phyloP scores from a whole-genome alignment of 164 flowering plant genomes.

The Houttuynia cordata region DNA sequence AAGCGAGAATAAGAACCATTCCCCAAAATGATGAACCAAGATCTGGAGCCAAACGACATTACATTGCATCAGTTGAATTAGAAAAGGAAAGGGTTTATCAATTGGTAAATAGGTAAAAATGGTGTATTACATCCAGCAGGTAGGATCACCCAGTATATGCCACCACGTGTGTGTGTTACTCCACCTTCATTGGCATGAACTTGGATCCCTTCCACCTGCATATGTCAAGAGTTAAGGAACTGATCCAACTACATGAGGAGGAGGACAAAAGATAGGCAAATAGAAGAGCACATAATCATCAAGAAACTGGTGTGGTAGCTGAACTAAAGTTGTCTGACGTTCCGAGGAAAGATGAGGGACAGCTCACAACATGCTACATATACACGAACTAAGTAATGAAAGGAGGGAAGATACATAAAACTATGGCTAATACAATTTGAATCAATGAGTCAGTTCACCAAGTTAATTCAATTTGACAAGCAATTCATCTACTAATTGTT shows the following conservation, averaged over 20 bases:
- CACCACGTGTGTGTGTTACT: conserved; percentile 83
- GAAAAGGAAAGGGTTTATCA: neutral
- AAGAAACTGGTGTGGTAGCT: neutral
- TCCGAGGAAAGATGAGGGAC: too few species aligned
- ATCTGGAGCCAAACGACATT: conserved; percentile 34
- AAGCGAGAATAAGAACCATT: conserved; percentile 83
- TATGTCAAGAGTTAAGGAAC: neutral
- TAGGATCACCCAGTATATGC: conserved; percentile 80
- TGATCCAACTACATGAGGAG: too few species aligned
- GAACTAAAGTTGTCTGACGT: too few species aligned
- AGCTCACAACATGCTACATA: too few species aligned
- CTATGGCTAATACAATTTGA: too few species aligned
- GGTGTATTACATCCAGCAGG: conserved; percentile 87
- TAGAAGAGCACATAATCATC: neutral
- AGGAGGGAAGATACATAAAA: too few species aligned
- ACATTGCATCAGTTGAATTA: neutral
- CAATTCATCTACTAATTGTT: too few species aligned
- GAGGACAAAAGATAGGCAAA: too few species aligned
- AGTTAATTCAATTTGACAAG: too few species aligned
- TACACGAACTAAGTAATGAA: too few species aligned
- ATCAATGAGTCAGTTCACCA: too few species aligned
- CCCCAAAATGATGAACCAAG: conserved; percentile 99
- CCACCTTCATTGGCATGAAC: conserved; percentile 98
- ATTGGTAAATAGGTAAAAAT: neutral
- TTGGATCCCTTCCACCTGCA: conserved; percentile 92